Percentiles rank a stretch among this genome's conserved stretches.
phyloP scores from a whole-genome alignment of 768 basidiomycete species.

The Hygrocybe coccinea region DNA sequence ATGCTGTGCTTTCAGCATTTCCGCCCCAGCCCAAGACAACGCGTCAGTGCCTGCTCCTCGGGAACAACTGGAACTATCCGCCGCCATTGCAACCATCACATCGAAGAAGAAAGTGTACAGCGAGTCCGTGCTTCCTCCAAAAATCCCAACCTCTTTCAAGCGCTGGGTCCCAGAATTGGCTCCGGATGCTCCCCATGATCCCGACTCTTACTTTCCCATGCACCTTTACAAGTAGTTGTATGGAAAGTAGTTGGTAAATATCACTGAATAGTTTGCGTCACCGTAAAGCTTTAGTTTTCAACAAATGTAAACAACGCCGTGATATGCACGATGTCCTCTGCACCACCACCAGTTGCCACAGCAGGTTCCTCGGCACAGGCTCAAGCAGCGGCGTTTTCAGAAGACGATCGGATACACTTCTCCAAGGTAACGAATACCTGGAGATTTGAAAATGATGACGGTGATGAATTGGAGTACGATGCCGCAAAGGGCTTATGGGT shows the following conservation, averaged over 20 bases:
- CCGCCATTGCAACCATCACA: slow-evolving; percentile 66
- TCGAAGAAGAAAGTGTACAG: slow-evolving; percentile 54
- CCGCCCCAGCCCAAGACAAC: slow-evolving; percentile 43
- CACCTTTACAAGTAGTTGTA: slow-evolving; percentile 46
- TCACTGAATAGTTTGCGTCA: neutral
- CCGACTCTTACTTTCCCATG: slow-evolving; percentile 83
- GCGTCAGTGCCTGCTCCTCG: slow-evolving; percentile 36
- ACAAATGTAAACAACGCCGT: slow-evolving; percentile 36
- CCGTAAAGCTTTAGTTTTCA: slow-evolving; percentile 23
- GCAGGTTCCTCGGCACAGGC: slow-evolving; percentile 51
- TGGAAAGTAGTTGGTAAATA: too few species aligned
- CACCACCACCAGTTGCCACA: slow-evolving; percentile 45
- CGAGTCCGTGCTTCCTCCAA: slow-evolving; percentile 65
- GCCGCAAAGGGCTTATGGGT: slow-evolving; percentile 72
- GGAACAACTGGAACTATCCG: slow-evolving; percentile 56
- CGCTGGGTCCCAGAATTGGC: slow-evolving; percentile 72
- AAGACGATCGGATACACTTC: slow-evolving; percentile 80
- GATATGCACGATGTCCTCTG: slow-evolving; percentile 37
- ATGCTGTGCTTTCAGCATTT: slow-evolving; percentile 37
- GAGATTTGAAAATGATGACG: slow-evolving; percentile 87
- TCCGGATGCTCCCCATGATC: slow-evolving; percentile 78
- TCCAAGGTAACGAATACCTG: slow-evolving; percentile 72
- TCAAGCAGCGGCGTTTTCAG: slow-evolving; percentile 65
- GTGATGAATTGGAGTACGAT: slow-evolving; percentile 88
- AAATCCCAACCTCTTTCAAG: slow-evolving; percentile 59